Percentiles rank a stretch among this genome's conserved stretches.
phyloP scores from a whole-genome alignment of 345 rosid species.

The Populus tremula region DNA sequence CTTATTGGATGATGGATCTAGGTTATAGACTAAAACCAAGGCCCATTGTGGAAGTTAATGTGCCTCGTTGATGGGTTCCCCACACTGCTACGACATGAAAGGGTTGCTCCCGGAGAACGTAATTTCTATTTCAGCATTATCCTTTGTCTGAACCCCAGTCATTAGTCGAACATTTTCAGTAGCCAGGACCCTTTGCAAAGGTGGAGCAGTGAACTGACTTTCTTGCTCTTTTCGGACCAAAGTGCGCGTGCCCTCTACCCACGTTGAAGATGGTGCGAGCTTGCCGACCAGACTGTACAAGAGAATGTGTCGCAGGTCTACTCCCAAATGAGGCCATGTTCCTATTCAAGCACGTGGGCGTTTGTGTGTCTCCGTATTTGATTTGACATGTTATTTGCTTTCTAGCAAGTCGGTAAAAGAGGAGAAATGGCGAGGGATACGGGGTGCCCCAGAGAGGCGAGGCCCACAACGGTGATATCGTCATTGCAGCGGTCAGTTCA shows the following conservation, averaged over 20 bases:
- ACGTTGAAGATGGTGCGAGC: not conserved
- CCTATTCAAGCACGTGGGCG: not conserved
- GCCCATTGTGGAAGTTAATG: too few relatives aligned
- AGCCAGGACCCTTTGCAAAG: not conserved
- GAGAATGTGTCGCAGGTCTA: not conserved
- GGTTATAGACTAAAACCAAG: not conserved
- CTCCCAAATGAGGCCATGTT: not conserved
- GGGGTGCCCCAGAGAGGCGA: not conserved
- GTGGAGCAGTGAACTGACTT: not conserved
- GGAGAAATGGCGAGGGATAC: not conserved
- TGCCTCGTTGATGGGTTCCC: not conserved
- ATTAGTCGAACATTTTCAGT: not conserved
- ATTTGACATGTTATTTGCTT: not conserved
- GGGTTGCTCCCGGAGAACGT: not conserved
- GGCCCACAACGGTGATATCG: not conserved
- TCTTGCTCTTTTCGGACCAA: not conserved
- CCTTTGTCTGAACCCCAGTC: not conserved
- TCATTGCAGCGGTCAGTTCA: not conserved
- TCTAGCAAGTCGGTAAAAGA: not conserved
- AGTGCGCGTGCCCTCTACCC: not conserved
- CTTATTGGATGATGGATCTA: not conserved
- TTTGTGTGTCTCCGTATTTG: not conserved
- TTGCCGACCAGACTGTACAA: not conserved
- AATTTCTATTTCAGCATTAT: not conserved
- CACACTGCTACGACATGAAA: not conserved